phyloP scores from a whole-genome alignment of 2,329 filamentous ascomycete species.

The Scedosporium boydii region DNA sequence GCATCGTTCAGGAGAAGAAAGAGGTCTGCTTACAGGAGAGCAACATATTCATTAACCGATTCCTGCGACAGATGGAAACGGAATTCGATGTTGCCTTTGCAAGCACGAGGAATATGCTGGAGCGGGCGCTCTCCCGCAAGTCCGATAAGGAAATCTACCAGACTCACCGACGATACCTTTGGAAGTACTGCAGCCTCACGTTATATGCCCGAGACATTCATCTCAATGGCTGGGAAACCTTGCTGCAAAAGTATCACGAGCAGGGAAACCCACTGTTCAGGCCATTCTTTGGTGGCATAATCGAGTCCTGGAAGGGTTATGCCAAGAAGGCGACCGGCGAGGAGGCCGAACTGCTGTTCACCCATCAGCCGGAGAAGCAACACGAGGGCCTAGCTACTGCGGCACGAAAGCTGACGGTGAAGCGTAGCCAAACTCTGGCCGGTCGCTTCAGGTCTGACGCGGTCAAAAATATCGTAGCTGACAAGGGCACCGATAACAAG shows the following conservation, averaged over 20 bases:
- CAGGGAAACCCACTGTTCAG: conserved; percentile 70
- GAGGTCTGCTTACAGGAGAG: conserved; percentile 77
- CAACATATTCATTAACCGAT: conserved; percentile 63
- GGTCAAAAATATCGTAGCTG: conserved; percentile 34
- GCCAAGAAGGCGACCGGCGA: conserved; percentile 67
- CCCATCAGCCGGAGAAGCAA: conserved; percentile 73
- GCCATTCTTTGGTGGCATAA: conserved; percentile 69
- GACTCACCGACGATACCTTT: conserved; percentile 61
- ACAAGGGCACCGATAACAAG: conserved; percentile 54
- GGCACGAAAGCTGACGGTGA: conserved; percentile 85
- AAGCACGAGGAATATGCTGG: conserved; percentile 56
- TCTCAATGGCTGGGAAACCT: conserved; percentile 66
- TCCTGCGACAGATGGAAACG: conserved; percentile 72
- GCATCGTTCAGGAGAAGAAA: conserved; percentile 88
- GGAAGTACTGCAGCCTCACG: conserved; percentile 81
- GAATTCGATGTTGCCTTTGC: conserved; percentile 70
- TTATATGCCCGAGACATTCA: conserved; percentile 85
- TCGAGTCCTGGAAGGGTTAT: conserved; percentile 70
- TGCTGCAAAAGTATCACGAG: conserved; percentile 73
- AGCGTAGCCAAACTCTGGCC: conserved; percentile 80
- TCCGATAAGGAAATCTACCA: conserved; percentile 67
- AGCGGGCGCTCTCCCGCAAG: conserved; percentile 52
- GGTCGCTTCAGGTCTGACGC: conserved; percentile 62
- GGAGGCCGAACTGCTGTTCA: conserved; percentile 80
- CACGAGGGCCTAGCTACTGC: conserved; percentile 66